Evolutionary conservation across 202 grass and related monocot species (phyloP), one percentile per base, ranked within the genome.

Genomic region (Thinopyrum obtusiflorum): DNA sequence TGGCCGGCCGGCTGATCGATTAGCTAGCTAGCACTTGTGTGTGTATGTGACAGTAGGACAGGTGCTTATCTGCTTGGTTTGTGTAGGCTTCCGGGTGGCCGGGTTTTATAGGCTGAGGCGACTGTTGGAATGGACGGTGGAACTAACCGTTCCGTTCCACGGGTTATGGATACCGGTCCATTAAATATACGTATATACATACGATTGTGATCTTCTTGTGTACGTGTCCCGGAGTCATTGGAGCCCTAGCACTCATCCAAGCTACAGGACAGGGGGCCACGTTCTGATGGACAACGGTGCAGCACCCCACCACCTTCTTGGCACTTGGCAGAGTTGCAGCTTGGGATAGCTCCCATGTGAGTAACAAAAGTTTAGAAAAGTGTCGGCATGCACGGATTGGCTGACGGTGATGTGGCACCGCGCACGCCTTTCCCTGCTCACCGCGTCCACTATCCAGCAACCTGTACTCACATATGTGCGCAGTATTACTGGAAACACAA

Each of bases 31-130:
- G 25, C 77, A 71, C 72, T 26, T 11, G n/a, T 61, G 3, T 62
- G n/a, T 44, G 33, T 28, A 3, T 33, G 70, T 35, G 79, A 69
- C 62, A 87, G 24, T 39, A 42, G 53, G 83, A 31, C 13, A 6
- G 67, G 1, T 65, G 20, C 31, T 62, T 35, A 15, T 49, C 17
- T 29, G 61, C 33, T 59, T 87, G 66, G 46, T 0, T 27, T 76
- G 47, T 32, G 26, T 9, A 26, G 20, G 27, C 61, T 61, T 20
- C 42, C 79, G 6, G 0, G 13, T n/a, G 25, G 46, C 25, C 33
- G 15, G 69, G 17, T 64, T 87, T 87, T 90, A 90, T 90, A 89
- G 73, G 65, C 65, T 6, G 39, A 80, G 55, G 26, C 47, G 4
- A 10, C 61, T n/a, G 79, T 68, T 59, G 5, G 76, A 39, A 53